Percentiles rank a stretch among this genome's conserved stretches.
Conservation (phyloP, 202 grass and related monocot species). For the Bolboschoenoplectus hybrid region DNA sequence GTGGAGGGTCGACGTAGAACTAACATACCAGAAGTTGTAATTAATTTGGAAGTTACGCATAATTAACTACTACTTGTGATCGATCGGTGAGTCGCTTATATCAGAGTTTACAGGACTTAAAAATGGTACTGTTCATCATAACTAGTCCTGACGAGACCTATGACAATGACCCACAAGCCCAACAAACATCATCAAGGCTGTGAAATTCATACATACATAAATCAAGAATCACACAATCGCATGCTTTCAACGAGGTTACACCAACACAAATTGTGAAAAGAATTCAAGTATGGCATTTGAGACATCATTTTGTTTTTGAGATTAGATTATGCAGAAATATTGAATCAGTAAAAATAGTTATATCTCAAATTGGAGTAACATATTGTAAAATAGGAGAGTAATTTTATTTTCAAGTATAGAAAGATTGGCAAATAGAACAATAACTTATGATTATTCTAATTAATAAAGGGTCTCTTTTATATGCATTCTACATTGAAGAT, state of each 20-base stretch:
- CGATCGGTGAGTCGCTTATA: neutral
- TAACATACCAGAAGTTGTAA: neutral
- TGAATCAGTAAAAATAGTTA: no score
- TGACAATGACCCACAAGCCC: neutral
- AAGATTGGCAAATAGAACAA: no score
- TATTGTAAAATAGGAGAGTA: no score
- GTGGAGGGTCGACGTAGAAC: neutral
- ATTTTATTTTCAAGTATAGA: no score
- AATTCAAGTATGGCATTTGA: neutral
- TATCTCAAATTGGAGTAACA: no score
- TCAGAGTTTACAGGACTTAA: slow-evolving; percentile 1
- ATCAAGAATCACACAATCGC: neutral
- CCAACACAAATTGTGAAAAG: neutral
- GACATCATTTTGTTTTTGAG: neutral
- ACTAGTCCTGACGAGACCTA: neutral
- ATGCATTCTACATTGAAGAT: no score
- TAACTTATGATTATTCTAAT: no score
- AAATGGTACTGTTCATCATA: neutral
- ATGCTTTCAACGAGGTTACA: neutral
- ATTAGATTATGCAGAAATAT: no score
- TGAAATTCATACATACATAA: neutral
- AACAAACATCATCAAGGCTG: neutral
- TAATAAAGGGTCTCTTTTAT: no score
- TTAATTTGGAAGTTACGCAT: slow-evolving; percentile 17
- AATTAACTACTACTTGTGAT: neutral